Evolutionary conservation across 805 yeast genomes (phyloP).

Genomic region (Huiozyma naganishii): DNA sequence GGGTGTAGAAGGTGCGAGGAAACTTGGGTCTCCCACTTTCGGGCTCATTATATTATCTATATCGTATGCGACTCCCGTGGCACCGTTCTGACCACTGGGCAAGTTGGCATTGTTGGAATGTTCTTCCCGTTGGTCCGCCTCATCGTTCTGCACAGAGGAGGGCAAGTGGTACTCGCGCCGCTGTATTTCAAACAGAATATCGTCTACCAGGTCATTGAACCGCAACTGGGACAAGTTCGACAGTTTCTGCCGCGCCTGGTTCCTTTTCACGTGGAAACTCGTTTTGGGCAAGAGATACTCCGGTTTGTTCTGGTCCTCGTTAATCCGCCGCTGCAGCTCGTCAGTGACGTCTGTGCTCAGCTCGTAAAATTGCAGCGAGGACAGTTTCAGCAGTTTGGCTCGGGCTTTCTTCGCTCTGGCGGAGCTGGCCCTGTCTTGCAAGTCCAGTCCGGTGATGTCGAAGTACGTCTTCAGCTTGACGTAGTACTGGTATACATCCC

Average conservation of each 20-base stretch:
- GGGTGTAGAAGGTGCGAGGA: background rate
- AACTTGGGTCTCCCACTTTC: background rate
- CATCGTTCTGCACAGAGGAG: background rate
- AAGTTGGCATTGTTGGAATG: background rate
- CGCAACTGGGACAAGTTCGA: conserved; percentile 72
- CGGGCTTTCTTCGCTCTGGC: conserved; percentile 69
- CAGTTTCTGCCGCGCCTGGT: conserved; percentile 87
- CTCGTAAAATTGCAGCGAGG: conserved; percentile 76
- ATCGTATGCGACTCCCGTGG: background rate
- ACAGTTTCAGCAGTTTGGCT: conserved; percentile 70
- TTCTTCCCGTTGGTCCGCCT: background rate
- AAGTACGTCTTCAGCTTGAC: conserved; percentile 20
- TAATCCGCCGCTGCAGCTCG: conserved; percentile 72
- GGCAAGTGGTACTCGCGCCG: conserved; percentile 49
- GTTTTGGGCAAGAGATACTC: conserved; percentile 58
- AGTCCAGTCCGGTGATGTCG: conserved; percentile 19
- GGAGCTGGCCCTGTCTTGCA: conserved; percentile 26
- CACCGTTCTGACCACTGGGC: background rate
- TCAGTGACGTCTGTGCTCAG: conserved; percentile 91
- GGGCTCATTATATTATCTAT: background rate
- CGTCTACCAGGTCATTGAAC: conserved; percentile 84
- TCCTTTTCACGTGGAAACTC: conserved; percentile 83
- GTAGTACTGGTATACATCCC: conserved; percentile 19
- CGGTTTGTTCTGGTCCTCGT: conserved; percentile 46
- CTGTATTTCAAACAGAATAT: conserved; percentile 77